Base-by-base conservation (phyloP, 495 filamentous ascomycete genomes). In the Poronia punctata region DNA sequence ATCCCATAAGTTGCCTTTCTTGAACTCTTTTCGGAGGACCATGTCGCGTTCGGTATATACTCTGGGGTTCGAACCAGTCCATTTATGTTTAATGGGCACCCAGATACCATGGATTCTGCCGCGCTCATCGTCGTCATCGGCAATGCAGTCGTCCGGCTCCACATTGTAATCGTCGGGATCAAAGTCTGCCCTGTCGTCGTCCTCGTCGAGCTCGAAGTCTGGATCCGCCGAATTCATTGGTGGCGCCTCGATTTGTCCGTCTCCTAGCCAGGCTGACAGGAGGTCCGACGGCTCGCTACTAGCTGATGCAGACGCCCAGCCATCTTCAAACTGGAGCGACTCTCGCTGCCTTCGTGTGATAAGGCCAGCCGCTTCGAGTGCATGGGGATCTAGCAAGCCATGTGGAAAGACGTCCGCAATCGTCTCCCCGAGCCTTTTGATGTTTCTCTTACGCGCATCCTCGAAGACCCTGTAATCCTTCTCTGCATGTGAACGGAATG, bases 261-360 rank as follows among this genome's bases (percentile, higher is more conserved):
- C 70, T 4, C 77, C 75, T 22, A 92, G 64, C 84, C 84, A 89
- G 9, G 68, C 54, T 3, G 60, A 56, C 38, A 92, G 70, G 0
- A 72, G 65, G 12, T 76, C 76, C 0, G 47, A 41, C 1, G 52
- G 44, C 4, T 61, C 50, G 14, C 70, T 56, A 1, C 56, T 39
- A 4, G 49, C 43, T 5, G 47, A 31, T 5, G 57, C 54, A 27
- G 57, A 52, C 16, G 75, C 61, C 78, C 78, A 82, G 4, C 61
- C 61, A 1, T 76, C 76, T 10, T 74, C 62, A 7, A 10, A 15
- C 18, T 60, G 56, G 9, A 95, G 67, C n/a, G 77, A 81, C 0
- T 75, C 58, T 16, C 66, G 62, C 48, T 95, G 89, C 0, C 51
- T 57, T 14, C 70, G 27, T 0, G 72, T 80, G 35, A 95, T 70